Evolutionary conservation across 139 green algal genomes (phyloP).

Genomic region (Chlorella sp.): DNA sequence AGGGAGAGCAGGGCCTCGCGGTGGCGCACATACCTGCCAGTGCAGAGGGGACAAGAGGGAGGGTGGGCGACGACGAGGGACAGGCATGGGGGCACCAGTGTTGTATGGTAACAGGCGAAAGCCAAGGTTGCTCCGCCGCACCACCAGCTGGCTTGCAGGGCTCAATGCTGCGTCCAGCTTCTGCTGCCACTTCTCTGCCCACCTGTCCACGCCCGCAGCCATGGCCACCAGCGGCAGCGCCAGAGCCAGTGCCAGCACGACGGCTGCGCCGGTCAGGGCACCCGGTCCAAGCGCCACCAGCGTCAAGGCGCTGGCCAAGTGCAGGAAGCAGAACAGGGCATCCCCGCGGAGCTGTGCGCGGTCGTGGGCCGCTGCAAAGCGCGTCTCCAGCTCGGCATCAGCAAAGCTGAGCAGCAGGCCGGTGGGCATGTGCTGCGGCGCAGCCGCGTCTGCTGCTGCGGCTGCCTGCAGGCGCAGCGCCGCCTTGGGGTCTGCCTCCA

Average conservation of each 20-base stretch:
- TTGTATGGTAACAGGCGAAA: too few relatives aligned
- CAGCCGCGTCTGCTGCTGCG: background rate
- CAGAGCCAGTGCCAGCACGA: background rate
- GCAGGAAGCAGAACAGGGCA: background rate
- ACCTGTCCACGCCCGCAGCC: background rate
- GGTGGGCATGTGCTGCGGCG: background rate
- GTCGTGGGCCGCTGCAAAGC: conserved; percentile 15
- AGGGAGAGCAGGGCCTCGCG: background rate
- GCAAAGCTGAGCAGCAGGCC: background rate
- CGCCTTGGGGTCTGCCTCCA: background rate
- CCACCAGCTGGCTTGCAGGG: too few relatives aligned
- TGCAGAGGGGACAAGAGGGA: too few relatives aligned
- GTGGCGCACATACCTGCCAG: conserved; percentile 22
- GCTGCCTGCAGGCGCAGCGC: background rate
- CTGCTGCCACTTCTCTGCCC: too few relatives aligned
- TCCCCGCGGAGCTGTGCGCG: background rate
- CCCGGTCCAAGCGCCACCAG: background rate
- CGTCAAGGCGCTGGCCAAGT: background rate
- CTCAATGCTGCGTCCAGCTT: too few relatives aligned
- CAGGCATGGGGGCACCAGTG: too few relatives aligned
- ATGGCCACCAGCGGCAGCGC: background rate
- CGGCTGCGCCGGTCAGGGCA: too few relatives aligned
- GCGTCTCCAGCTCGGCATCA: background rate
- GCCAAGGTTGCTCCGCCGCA: too few relatives aligned
- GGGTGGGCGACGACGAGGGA: too few relatives aligned